Evolutionary conservation across 495 filamentous ascomycete genomes (phyloP), one percentile per base, ranked within the genome.

Genomic region (Penicillium angulare): DNA sequence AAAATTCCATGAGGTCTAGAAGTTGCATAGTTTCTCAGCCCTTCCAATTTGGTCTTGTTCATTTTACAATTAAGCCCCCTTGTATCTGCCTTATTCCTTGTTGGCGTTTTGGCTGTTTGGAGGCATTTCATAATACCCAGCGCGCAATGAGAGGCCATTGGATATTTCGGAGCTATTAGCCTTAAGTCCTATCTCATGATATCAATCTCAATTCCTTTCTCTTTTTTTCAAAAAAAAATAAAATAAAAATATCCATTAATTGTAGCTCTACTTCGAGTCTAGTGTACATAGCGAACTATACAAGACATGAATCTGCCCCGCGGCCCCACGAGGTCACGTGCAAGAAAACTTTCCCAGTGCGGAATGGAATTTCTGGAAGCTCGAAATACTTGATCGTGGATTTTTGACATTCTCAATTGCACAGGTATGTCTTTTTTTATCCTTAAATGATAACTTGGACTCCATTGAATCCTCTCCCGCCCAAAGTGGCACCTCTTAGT

Each of bases 281-380:
- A 27, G 5, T 27, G 10, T 27, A 27, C 26, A 27, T 10, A 27
- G 26, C 26, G 5, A 5, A 27, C 5, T 27, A 5, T 27, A 27
- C 26, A 27, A 27, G 5, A 27, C 10, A 5, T 27, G 26, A 27
- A 27, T 27, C 26, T 10, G 26, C 5, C 27, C 13, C 27, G 27
- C 17, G 10, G 18, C 43, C 43, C 43, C 43, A 31, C 43, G 43
- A 18, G n/a, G 31, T 56, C 55, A 57, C 55, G 55, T 57, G 50
- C 40, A 23, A 12, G 26, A 41, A 53, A 57, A 57, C 42, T 47
- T 53, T 51, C 39, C 21, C 38, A 24, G 16, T 24, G 49, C 45
- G 49, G 49, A n/a, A 41, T 41, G 20, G 38, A 41, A 23, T 5
- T 13, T 21, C 7, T 20, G 24, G 32, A 47, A 50, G 47, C 53